phyloP scores from a whole-genome alignment of 2,329 filamentous ascomycete genomes.

The Calonectria leucothoes region DNA sequence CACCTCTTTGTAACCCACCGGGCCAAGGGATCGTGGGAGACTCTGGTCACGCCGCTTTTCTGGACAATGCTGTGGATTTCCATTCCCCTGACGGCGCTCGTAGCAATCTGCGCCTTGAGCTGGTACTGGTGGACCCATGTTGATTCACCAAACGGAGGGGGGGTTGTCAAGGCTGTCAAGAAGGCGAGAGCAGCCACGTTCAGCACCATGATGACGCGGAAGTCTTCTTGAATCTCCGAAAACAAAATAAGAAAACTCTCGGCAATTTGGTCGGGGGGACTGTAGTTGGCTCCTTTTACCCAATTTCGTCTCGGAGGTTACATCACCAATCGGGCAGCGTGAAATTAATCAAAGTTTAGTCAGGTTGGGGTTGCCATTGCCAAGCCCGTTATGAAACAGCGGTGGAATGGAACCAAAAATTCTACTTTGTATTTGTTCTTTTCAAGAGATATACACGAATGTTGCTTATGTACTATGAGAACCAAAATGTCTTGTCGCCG shows the following conservation, averaged over 20 bases:
- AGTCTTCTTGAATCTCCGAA: not conserved
- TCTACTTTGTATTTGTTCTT: slow-evolving; percentile 12
- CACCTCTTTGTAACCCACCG: slow-evolving; percentile 40
- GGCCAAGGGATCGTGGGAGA: slow-evolving; percentile 35
- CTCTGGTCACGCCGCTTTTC: slow-evolving; percentile 41
- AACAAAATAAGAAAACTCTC: too few species aligned
- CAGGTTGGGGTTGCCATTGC: not conserved
- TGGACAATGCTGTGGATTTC: slow-evolving; percentile 46
- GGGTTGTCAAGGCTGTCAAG: slow-evolving; percentile 35
- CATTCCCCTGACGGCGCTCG: slow-evolving; percentile 42
- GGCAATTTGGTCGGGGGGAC: not conserved
- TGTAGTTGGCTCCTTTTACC: not conserved
- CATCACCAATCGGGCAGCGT: not conserved
- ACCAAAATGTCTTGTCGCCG: slow-evolving; percentile 18
- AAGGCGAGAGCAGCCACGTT: slow-evolving; percentile 34
- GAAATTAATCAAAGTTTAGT: not conserved
- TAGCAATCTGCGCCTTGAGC: slow-evolving; percentile 36
- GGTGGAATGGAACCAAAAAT: not conserved
- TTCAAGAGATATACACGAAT: slow-evolving; percentile 17
- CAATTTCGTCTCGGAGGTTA: not conserved
- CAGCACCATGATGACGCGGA: slow-evolving; percentile 23
- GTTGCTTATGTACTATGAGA: slow-evolving; percentile 19
- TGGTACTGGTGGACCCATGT: slow-evolving; percentile 46
- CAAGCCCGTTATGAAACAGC: not conserved
- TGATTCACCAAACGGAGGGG: slow-evolving; percentile 33